Base-by-base conservation (phyloP, 371 early-diverging fungal species). In the Umbelopsis sp. region DNA sequence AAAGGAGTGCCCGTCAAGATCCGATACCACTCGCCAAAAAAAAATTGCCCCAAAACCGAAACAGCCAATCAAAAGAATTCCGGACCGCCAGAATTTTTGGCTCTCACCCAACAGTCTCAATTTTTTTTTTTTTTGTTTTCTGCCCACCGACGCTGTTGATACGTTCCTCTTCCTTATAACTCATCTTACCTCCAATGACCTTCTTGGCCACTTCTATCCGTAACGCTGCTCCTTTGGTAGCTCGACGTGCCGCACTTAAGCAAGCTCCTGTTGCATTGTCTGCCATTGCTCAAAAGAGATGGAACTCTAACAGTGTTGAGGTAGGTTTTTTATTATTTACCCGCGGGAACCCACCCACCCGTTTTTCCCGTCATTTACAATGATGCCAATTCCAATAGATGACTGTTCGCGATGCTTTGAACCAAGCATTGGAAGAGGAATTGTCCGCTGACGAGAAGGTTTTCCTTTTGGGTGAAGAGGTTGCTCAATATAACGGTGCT, bases 351-450 rank as follows among this genome's bases (percentile, higher is more conserved):
- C 24, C 22, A 4, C 14, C 57, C 35, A 16, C 29, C 22, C 22
- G 22, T 22, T 22, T 57, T 25, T 6, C 53, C 57, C 57, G 35
- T 57, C 18, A 57, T 57, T 57, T 35, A 57, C 57, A 57, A 16
- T 35, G 29, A 35, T 35, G 14, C 29, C 57, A 4, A 18, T 57
- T 48, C 11, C 29, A 8, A 18, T 86, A 93, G 93, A 91, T 98
- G 86, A 96, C 99, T 48, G 99, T 99, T 48, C 95, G 98, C 80
- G 99, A 99, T 69, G 99, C 99, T 50, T 87, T 99, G 77, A 99
- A 99, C 89, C 89, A 92, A 78, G 99, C 99, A 62, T 86, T 99
- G 77, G 98, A 98, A 72, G 99, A 98, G 86, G 99, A 99, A 85
- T 95, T 99, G 96, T 75, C 80, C 62, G 85, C 87, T 50, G 99